Evolutionary conservation across 306 rosid species (phyloP).

Genomic region (Cucurbita pepo): DNA sequence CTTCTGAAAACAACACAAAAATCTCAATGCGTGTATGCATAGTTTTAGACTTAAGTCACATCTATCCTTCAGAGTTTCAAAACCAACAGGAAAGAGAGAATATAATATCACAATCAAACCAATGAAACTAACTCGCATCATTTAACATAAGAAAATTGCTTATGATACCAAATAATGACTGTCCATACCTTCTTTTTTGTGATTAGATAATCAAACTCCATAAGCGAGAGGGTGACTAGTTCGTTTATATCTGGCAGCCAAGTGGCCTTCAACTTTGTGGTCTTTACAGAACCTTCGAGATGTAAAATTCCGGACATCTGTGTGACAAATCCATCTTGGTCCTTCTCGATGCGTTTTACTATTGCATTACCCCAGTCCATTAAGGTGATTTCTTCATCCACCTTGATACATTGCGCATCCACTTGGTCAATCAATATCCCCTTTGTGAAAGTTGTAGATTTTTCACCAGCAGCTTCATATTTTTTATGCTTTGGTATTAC

Average conservation of each 20-base stretch:
- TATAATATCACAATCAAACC: not conserved
- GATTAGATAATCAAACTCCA: slow-evolving; percentile 77
- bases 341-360: slow-evolving; percentile 49
- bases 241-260: slow-evolving; percentile 74
- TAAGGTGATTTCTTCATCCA: slow-evolving; percentile 68
- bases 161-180: not conserved
- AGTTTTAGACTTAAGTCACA: not conserved
- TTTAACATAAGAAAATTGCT: not conserved
- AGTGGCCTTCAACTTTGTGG: slow-evolving; percentile 75
- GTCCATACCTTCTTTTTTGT: slow-evolving; percentile 82
- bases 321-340: slow-evolving; percentile 48
- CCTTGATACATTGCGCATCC: slow-evolving; percentile 50
- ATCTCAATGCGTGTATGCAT: not conserved
- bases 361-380: slow-evolving; percentile 98
- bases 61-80: not conserved
- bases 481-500: slow-evolving; percentile 85
- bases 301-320: slow-evolving; percentile 62
- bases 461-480: slow-evolving; percentile 73
- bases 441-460: slow-evolving; percentile 54
- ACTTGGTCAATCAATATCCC: slow-evolving; percentile 61
- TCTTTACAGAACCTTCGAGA: slow-evolving; percentile 80
- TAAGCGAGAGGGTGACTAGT: slow-evolving; percentile 51
- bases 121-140: not conserved
- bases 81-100: not conserved
- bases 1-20: not conserved